Conservation (phyloP, 169 alveolate species). For the Plasmodium vivax region DNA sequence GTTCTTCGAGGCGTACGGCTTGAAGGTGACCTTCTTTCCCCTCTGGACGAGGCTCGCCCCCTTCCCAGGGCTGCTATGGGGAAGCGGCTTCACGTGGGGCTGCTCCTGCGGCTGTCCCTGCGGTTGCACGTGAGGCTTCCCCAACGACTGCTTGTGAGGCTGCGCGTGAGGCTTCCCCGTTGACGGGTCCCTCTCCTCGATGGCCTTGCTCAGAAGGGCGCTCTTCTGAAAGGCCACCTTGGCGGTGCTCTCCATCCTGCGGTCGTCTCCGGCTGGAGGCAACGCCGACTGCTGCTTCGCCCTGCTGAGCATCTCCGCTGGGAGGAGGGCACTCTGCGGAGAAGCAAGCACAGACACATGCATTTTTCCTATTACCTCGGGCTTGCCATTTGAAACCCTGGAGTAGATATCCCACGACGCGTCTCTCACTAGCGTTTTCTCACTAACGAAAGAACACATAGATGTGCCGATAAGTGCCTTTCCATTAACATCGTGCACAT, state of each 20-base stretch:
- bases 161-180: not conserved
- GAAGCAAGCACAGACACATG: slow-evolving; percentile 81
- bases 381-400: slow-evolving; percentile 62
- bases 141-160: not conserved
- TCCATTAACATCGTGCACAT: slow-evolving; percentile 74
- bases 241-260: not conserved
- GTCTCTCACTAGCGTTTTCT: slow-evolving; percentile 75
- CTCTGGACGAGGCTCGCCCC: not conserved
- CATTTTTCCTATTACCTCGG: slow-evolving; percentile 79
- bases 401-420: slow-evolving; percentile 83
- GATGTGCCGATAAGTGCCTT: slow-evolving; percentile 74
- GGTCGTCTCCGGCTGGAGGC: not conserved
- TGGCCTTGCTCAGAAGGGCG: not conserved
- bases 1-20: slow-evolving; percentile 26
- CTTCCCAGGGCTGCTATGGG: not conserved
- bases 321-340: slow-evolving; percentile 85
- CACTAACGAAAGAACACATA: slow-evolving; percentile 76
- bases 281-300: slow-evolving; percentile 7
- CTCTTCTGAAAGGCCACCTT: not conserved
- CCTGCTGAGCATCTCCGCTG: slow-evolving; percentile 83
- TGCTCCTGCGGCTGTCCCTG: not conserved
- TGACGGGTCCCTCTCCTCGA: not conserved
- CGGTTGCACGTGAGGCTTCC: not conserved
- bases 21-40: slow-evolving; percentile 49
- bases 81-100: not conserved